Base-by-base conservation (phyloP, 768 basidiomycete species). In the Aureoboletus auriporus region DNA sequence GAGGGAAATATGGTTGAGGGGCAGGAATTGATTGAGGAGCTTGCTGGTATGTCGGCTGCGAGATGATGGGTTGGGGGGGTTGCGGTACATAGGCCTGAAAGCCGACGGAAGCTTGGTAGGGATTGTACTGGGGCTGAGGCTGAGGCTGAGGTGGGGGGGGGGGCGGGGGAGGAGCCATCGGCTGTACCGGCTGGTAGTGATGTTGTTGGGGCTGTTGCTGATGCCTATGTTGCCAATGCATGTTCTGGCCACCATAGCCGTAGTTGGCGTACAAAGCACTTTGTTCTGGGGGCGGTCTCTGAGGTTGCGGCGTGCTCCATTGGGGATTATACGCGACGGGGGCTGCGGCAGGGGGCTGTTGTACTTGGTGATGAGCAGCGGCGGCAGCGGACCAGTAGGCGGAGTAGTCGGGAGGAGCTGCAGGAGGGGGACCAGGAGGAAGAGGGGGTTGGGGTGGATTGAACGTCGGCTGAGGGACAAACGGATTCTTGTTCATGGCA, bases 201-300 rank as follows among this genome's bases (percentile, higher is more conserved):
- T 64, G 69, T 51, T 64, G 69, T 50, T 75, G 73, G 40, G 72
- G 77, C 34, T 73, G 78, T 42, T 83, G 83, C 37, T 80, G 82
- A 38, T 84, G 84, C 57, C 84, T 83, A 47, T 79, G 76, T 52
- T 82, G 83, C 78, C 82, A 82, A 59, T 76, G 71, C 51, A 72
- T 62, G 52, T 68, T 73, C 56, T 86, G 84, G 41, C 80, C 77
- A 3, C 89, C 89, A 64, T 95, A 94, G 29, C 92, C 92, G 61
- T 94, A 94, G 63, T 93, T 93, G 1, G 90, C 89, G 62, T 93
- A 94, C 17, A 93, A 69, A 23, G 87, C 84, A 62, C 84, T 87
- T 61, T 92, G 89, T 56, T 91, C 87, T 12, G 86, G 74, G 29
- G 87, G 74, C 29, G 86, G 84, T 42, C 84, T 73, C 38, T 82